phyloP scores from a whole-genome alignment of 352 stramenopile genomes.

The Elongisporangium anandrum region DNA sequence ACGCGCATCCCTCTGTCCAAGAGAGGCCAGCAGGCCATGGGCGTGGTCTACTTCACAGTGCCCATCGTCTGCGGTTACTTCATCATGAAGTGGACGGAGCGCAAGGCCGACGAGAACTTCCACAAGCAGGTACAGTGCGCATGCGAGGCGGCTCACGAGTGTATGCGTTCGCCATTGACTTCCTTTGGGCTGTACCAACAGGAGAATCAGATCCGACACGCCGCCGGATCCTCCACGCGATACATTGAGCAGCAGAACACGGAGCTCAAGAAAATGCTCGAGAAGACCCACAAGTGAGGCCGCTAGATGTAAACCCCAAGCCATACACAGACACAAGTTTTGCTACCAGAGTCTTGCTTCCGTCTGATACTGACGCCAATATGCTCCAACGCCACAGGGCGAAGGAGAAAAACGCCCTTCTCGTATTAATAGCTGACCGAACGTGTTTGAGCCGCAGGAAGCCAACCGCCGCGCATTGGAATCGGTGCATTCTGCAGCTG shows the following conservation, averaged over 20 bases:
- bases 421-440: neutral
- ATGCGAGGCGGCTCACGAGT: neutral
- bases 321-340: neutral
- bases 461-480: neutral
- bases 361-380: too few species aligned
- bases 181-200: constrained; percentile 12
- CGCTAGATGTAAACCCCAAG: neutral
- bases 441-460: neutral
- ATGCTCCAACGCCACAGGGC: too few species aligned
- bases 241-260: constrained; percentile 70
- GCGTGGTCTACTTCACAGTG: constrained; percentile 87
- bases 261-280: constrained; percentile 46
- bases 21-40: constrained; percentile 83
- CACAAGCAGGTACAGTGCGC: constrained; percentile 40
- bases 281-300: constrained; percentile 17
- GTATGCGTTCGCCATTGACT: neutral
- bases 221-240: constrained; percentile 33
- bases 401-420: too few species aligned
- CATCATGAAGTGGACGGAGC: constrained; percentile 90
- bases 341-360: neutral
- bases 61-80: constrained; percentile 88
- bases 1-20: constrained; percentile 88
- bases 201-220: constrained; percentile 65
- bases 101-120: constrained; percentile 70
- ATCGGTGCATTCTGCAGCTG: too few species aligned